Percentiles rank a stretch among this genome's conserved stretches.
Conservation (phyloP, 495 filamentous ascomycete species). For the Parmelia sp. region DNA sequence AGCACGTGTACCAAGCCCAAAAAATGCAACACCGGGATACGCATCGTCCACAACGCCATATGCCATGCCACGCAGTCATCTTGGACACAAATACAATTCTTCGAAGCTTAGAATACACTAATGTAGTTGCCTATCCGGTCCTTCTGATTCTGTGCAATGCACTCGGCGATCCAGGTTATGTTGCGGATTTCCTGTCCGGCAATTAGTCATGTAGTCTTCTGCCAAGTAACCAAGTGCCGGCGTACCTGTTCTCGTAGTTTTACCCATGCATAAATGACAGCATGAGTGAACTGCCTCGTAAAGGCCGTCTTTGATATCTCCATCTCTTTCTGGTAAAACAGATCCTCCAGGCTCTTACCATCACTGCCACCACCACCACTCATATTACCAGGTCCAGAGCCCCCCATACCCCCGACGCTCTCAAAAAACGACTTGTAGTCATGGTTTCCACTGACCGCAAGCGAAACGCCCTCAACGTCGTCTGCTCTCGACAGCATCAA, state of each 20-base stretch:
- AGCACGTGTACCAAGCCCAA: neutral
- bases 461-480: conserved; percentile 84
- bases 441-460: conserved; percentile 82
- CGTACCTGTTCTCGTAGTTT: conserved; percentile 94
- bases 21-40: neutral
- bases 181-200: conserved; percentile 88
- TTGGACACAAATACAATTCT: neutral
- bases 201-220: conserved; percentile 27
- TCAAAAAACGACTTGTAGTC: conserved; percentile 97
- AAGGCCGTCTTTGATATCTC: conserved; percentile 92
- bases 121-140: conserved; percentile 98
- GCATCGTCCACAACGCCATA: conserved; percentile 8
- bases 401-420: conserved; percentile 60
- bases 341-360: conserved; percentile 86
- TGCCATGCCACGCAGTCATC: conserved; percentile 4
- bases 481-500: conserved; percentile 93
- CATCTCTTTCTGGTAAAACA: conserved; percentile 99
- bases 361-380: conserved; percentile 66
- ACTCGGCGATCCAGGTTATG: conserved; percentile 99
- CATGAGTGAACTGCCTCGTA: conserved; percentile 91
- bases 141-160: conserved; percentile 99
- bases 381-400: conserved; percentile 66
- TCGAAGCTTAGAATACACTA: conserved; percentile 67
- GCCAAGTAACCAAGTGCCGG: neutral
- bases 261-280: conserved; percentile 96